These are phyloP conservation scores for Mycena olivaceomarginata DNA, from an alignment of 768 basidiomycete genomes.

Conservation along the genomic window DNA sequence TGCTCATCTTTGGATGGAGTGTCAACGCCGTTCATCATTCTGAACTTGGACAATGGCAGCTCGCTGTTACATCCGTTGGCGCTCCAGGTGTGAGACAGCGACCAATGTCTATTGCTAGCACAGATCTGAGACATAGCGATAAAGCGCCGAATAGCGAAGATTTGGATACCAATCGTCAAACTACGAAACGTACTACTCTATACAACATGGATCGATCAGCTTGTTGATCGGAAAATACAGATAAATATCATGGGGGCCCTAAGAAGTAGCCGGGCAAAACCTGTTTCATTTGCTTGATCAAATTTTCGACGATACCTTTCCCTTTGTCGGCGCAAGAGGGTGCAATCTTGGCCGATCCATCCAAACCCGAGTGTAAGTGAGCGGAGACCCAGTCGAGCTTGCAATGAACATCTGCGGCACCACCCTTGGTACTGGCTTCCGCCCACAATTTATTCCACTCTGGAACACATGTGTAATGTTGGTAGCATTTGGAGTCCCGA, in stretches of 20 bases:
- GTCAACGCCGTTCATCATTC: too few species aligned
- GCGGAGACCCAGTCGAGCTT: background rate
- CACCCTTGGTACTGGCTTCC: background rate
- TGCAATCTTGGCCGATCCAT: background rate
- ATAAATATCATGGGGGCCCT: background rate
- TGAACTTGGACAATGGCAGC: too few species aligned
- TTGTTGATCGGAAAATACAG: too few species aligned
- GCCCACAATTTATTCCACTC: slow-evolving; percentile 2
- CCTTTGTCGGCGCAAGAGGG: background rate
- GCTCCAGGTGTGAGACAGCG: too few species aligned
- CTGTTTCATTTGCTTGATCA: background rate
- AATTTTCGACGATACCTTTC: background rate
- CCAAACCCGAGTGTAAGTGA: background rate
- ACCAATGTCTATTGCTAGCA: too few species aligned
- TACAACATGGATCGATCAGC: too few species aligned
- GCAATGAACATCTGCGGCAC: background rate
- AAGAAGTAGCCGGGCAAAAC: slow-evolving; percentile 20
- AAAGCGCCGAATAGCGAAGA: too few species aligned
- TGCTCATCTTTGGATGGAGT: background rate
- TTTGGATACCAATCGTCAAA: too few species aligned
- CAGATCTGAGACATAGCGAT: too few species aligned
- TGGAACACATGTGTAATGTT: background rate
- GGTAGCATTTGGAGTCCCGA: background rate
- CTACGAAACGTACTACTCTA: too few species aligned
- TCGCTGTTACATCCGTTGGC: too few species aligned